Conservation (phyloP, 1,139 yeast genomes). For the Yamadazyma spencermartinsiae region DNA sequence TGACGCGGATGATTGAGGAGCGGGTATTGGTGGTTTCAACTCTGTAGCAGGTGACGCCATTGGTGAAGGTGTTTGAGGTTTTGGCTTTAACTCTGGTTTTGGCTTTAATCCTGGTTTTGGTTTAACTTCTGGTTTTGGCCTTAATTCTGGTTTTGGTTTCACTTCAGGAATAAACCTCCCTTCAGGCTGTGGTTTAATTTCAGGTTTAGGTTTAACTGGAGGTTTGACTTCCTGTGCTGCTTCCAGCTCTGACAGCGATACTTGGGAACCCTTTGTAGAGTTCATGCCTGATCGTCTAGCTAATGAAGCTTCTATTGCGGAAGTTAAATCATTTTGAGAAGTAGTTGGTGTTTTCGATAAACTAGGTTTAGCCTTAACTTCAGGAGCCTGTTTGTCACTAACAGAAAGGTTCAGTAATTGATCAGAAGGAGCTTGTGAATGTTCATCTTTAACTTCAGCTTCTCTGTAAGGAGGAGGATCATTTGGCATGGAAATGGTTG, state of each 20-base stretch:
- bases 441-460: constrained; percentile 1
- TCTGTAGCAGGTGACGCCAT: not conserved
- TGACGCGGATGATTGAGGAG: constrained; percentile 15
- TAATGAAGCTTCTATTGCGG: constrained; percentile 1
- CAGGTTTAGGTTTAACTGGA: not conserved
- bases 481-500: constrained; percentile 15
- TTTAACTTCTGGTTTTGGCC: constrained; percentile 9
- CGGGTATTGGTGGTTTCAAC: constrained; percentile 5
- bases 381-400: not conserved
- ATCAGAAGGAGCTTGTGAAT: not conserved
- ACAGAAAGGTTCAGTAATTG: constrained; percentile 2
- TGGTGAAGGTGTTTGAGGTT: constrained; percentile 8
- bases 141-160: constrained; percentile 11
- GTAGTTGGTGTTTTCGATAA: not conserved
- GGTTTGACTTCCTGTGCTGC: not conserved
- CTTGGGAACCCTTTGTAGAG: not conserved
- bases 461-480: constrained; percentile 30
- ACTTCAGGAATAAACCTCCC: not conserved
- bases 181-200: not conserved
- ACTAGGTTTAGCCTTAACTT: not conserved
- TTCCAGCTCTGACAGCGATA: not conserved
- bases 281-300: not conserved
- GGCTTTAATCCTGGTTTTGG: constrained; percentile 5
- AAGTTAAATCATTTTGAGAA: not conserved
- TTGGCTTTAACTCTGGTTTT: constrained; percentile 7